Evolutionary conservation across 306 rosid species (phyloP), one percentile per base, ranked within the genome.

Genomic region (Betula pendula): DNA sequence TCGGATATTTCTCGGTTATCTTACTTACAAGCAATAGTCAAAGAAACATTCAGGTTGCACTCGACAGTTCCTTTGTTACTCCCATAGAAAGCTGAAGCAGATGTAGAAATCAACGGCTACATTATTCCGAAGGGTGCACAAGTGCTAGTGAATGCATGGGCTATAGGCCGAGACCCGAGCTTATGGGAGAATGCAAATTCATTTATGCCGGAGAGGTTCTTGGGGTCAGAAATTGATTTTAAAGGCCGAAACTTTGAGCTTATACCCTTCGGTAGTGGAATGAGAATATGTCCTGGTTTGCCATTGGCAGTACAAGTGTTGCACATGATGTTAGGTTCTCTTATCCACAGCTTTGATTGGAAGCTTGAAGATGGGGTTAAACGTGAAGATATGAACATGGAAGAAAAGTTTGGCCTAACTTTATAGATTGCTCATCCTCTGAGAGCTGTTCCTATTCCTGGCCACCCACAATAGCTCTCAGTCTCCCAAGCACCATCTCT

Each of bases 341-440:
- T 91, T 1, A 25, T 89, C 31, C 87, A 89, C 73, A 75, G 52
- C 5, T 89, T 89, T 81, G 88, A 86, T 72, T 91, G 93, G 96
- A 85, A 82, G 69, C 90, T 89, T 63, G 89, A 81, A 31, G 77
- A 75, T 52, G 78, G 82, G 20, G 27, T 72, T 55, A 38, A 67
- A 16, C 71, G 83, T 17, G 66, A 80, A n/a, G 85, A 77, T 5
- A 20, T 91, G 84, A 76, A 82, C 56, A 68, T 87, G 84, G 88
- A 89, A 11, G 94, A 86, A 2, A 89, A 86, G 50, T 67, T 77
- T 79, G 89, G 92, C 0, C 43, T 90, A 47, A 79, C 85, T 5
- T 40, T 84, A 45, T 82, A 79, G 45, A 81, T 84, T 77, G 78
- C 89, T 24, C 72, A 71, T 9, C 84, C 92, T 0, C 75, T 90